Evolutionary conservation across 164 flowering plant species (phyloP).

Genomic region (Sextonia rubra): DNA sequence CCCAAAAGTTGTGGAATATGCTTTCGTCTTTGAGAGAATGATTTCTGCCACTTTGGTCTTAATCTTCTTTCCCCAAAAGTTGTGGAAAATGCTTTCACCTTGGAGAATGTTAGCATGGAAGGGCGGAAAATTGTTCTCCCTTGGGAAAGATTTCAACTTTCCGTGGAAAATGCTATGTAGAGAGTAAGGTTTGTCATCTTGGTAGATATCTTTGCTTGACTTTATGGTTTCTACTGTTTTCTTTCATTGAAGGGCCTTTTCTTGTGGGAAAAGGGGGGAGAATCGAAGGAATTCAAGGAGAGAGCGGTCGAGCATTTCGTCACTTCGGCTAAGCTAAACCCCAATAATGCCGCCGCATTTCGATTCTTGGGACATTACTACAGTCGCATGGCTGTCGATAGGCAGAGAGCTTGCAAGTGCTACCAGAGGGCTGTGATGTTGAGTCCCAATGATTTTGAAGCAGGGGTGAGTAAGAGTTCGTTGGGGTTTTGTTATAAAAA

Average conservation of each 20-base stretch:
- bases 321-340: constrained; percentile 64
- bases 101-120: too few relatives aligned
- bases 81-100: too few relatives aligned
- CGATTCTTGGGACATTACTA: constrained; percentile 74
- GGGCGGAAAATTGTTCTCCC: too few relatives aligned
- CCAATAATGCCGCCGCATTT: constrained; percentile 62
- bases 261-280: constrained; percentile 56
- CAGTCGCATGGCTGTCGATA: constrained; percentile 30
- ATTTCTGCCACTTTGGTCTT: too few relatives aligned
- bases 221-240: background rate
- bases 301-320: constrained; percentile 81
- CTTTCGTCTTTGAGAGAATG: too few relatives aligned
- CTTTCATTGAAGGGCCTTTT: constrained; percentile 39
- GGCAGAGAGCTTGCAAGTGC: constrained; percentile 73
- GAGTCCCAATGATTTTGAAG: constrained; percentile 59
- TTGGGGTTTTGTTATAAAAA: too few relatives aligned
- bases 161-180: too few relatives aligned
- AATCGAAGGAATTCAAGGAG: constrained; percentile 29
- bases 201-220: background rate
- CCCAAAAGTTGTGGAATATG: too few relatives aligned
- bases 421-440: constrained; percentile 79
- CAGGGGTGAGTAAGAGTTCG: constrained; percentile 52
- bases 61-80: too few relatives aligned
- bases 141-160: too few relatives aligned
- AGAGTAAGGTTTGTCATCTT: background rate